Evolutionary conservation across 2,329 filamentous ascomycete species (phyloP).

Genomic region (Colletotrichum liriopes): DNA sequence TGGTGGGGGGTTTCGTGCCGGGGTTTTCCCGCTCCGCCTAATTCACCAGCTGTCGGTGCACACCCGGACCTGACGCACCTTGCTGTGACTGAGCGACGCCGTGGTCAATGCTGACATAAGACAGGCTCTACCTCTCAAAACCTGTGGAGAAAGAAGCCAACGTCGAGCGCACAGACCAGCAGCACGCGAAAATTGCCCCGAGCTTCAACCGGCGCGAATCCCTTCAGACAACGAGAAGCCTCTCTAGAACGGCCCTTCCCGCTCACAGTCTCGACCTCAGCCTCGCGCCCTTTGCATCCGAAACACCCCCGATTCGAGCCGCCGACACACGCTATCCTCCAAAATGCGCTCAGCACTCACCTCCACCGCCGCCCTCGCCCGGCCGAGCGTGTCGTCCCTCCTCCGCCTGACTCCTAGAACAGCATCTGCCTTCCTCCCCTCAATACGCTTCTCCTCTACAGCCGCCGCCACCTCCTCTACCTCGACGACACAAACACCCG

Average conservation of each 20-base stretch:
- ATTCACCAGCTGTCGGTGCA: background rate
- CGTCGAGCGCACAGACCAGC: background rate
- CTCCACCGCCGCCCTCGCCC: constrained; percentile 3
- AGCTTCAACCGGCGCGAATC: constrained; percentile 43
- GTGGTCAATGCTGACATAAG: constrained; percentile 8
- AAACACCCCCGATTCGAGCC: background rate
- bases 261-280: background rate
- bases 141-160: background rate
- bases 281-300: background rate
- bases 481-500: constrained; percentile 42
- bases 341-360: constrained; percentile 24
- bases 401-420: constrained; percentile 10
- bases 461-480: constrained; percentile 16
- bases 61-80: no score
- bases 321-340: background rate
- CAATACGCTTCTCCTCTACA: constrained; percentile 39
- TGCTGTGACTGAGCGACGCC: no score
- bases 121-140: background rate
- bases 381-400: constrained; percentile 12
- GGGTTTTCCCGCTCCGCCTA: constrained; percentile 41
- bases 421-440: constrained; percentile 21
- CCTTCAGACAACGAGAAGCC: constrained; percentile 30
- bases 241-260: constrained; percentile 7
- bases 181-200: constrained; percentile 15
- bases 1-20: constrained; percentile 45